Conservation (phyloP, 768 basidiomycete species). For the Psilocybe subaeruginosa region DNA sequence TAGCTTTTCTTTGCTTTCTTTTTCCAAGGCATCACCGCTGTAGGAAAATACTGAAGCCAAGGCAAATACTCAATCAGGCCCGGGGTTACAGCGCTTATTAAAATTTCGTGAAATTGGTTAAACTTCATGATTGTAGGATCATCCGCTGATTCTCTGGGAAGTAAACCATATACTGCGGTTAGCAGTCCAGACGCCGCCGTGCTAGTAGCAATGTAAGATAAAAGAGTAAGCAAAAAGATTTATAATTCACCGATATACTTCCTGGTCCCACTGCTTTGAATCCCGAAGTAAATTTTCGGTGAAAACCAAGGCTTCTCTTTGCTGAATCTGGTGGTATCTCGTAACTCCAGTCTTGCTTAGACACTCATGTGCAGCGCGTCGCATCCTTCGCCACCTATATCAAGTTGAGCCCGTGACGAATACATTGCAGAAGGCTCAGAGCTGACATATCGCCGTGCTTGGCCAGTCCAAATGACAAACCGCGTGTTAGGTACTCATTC, state of each 20-base stretch:
- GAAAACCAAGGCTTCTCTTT: constrained; percentile 32
- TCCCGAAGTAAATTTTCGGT: constrained; percentile 28
- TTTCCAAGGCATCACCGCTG: constrained; percentile 26
- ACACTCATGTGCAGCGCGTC: constrained; percentile 35
- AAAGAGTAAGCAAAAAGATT: no score
- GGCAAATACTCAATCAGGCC: constrained; percentile 39
- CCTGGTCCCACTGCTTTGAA: constrained; percentile 31
- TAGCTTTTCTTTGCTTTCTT: constrained; percentile 15
- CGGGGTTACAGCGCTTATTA: constrained; percentile 28
- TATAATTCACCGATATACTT: constrained; percentile 25
- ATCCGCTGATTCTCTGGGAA: constrained; percentile 10
- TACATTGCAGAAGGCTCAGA: not conserved
- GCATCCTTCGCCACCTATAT: constrained; percentile 35
- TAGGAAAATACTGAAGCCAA: constrained; percentile 33
- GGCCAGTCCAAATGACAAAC: constrained; percentile 28
- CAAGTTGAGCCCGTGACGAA: not conserved
- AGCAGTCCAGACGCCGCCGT: constrained; percentile 18
- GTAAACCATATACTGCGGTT: constrained; percentile 19
- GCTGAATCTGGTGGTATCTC: constrained; percentile 28
- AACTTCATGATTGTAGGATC: constrained; percentile 16
- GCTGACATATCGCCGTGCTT: constrained; percentile 24
- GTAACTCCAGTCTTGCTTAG: constrained; percentile 27
- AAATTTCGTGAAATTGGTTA: constrained; percentile 18
- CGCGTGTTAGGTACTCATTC: constrained; percentile 32
- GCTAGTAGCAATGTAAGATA: not conserved